Conservation (phyloP, 2,329 filamentous ascomycete species). For the Karstenula rhodostoma region DNA sequence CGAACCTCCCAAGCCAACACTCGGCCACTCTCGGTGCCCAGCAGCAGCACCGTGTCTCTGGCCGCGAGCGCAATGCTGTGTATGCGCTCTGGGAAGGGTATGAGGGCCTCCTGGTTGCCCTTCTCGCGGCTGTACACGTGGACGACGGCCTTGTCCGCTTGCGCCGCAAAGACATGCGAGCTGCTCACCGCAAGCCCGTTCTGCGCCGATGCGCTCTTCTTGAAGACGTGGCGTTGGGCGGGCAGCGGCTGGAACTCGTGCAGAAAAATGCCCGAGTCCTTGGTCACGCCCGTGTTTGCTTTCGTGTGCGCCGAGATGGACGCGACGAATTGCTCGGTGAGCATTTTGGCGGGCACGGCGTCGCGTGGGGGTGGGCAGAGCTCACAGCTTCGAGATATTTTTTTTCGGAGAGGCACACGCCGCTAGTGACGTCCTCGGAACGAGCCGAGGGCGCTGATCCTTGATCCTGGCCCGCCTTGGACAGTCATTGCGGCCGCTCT, state of each 20-base stretch:
- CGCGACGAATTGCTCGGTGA: slow-evolving; percentile 60
- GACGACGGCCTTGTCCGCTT: slow-evolving; percentile 88
- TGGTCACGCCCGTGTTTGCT: slow-evolving; percentile 59
- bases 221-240: slow-evolving; percentile 79
- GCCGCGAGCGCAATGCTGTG: slow-evolving; percentile 77
- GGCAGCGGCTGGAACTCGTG: slow-evolving; percentile 82
- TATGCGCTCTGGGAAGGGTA: slow-evolving; percentile 89
- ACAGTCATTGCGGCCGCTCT: neutral
- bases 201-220: slow-evolving; percentile 84
- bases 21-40: slow-evolving; percentile 86
- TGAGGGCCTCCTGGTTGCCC: slow-evolving; percentile 85
- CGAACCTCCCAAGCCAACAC: slow-evolving; percentile 92
- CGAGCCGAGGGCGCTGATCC: slow-evolving; percentile 7
- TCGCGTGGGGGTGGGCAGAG: slow-evolving; percentile 10
- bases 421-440: slow-evolving; percentile 11
- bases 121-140: slow-evolving; percentile 89
- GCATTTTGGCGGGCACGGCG: slow-evolving; percentile 47
- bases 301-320: slow-evolving; percentile 55
- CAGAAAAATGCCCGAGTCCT: slow-evolving; percentile 87
- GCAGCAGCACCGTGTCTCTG: slow-evolving; percentile 71
- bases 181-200: slow-evolving; percentile 82
- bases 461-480: neutral
- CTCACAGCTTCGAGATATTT: slow-evolving; percentile 20
- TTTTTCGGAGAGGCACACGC: slow-evolving; percentile 18
- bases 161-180: slow-evolving; percentile 89